Percentiles rank a stretch among this genome's conserved stretches.
Evolutionary conservation across 2,329 filamentous ascomycete genomes (phyloP).

Genomic region (Plectosphaerella sp.): DNA sequence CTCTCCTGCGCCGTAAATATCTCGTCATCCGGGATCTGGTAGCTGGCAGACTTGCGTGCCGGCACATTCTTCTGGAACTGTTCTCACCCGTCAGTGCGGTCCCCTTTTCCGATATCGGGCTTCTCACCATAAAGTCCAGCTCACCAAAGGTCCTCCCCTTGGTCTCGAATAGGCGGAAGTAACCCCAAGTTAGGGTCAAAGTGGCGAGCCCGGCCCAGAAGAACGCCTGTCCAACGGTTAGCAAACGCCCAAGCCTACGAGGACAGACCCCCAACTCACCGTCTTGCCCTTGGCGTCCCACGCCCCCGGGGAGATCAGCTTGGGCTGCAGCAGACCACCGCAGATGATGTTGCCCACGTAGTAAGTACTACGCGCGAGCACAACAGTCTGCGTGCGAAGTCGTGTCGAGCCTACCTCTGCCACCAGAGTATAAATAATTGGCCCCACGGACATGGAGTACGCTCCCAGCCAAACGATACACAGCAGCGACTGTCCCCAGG

Average conservation of each 20-base stretch:
- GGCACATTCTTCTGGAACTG: constrained; percentile 26
- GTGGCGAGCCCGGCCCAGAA: constrained; percentile 34
- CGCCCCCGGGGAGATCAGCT: constrained; percentile 31
- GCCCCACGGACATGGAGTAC: constrained; percentile 38
- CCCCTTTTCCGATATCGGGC: no score
- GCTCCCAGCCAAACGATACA: constrained; percentile 38
- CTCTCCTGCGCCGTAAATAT: constrained; percentile 13
- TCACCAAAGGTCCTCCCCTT: constrained; percentile 40
- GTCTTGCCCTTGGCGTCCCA: constrained; percentile 37
- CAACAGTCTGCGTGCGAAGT: constrained; percentile 41
- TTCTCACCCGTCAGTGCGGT: no score
- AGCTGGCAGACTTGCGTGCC: constrained; percentile 32
- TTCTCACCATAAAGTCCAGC: constrained; percentile 34
- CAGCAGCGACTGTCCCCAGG: constrained; percentile 35
- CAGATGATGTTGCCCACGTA: constrained; percentile 36
- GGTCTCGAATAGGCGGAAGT: constrained; percentile 38
- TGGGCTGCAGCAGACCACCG: constrained; percentile 31
- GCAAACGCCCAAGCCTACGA: neutral
- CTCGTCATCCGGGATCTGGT: constrained; percentile 29
- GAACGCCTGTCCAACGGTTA: constrained; percentile 20
- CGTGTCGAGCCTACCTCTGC: constrained; percentile 40
- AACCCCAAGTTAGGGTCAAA: constrained; percentile 34
- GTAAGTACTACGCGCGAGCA: constrained; percentile 37
- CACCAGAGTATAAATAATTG: constrained; percentile 41
- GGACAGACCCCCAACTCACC: constrained; percentile 3